Conservation (phyloP, 148 eudicot genomes). For the Simmondsia chinensis region DNA sequence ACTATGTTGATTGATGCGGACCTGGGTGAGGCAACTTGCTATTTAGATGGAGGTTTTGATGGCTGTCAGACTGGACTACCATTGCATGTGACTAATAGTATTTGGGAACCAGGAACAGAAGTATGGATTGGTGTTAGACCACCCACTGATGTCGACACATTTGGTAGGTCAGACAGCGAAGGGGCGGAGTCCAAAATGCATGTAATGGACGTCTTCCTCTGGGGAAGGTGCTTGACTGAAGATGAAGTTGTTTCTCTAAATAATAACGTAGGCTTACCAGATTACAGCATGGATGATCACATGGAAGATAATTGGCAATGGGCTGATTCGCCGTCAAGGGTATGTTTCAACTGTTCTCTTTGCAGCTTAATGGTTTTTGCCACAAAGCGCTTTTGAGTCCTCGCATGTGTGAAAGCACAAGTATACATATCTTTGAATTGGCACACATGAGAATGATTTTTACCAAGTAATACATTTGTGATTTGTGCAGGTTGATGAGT, state of each 20-base stretch:
- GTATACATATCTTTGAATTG: no score
- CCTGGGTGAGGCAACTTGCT: constrained; percentile 94
- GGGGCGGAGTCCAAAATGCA: constrained; percentile 94
- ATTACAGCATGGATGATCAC: constrained; percentile 58
- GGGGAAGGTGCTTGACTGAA: constrained; percentile 99
- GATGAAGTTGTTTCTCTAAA: constrained; percentile 83
- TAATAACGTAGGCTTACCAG: constrained; percentile 61
- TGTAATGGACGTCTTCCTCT: constrained; percentile 92
- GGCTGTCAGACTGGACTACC: constrained; percentile 76
- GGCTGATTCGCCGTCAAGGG: constrained; percentile 93
- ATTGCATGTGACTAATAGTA: constrained; percentile 45
- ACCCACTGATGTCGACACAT: constrained; percentile 77
- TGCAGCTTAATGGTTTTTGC: background rate
- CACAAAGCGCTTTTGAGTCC: background rate
- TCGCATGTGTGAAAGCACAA: no score
- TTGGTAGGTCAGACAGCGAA: constrained; percentile 98
- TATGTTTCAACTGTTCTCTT: constrained; percentile 25
- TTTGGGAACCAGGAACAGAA: constrained; percentile 95
- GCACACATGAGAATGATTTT: no score
- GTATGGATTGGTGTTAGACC: constrained; percentile 94
- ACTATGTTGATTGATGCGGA: constrained; percentile 92
- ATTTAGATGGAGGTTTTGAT: constrained; percentile 85
- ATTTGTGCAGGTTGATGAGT: constrained; percentile 73
- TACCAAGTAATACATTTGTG: constrained; percentile 1
- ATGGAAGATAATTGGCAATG: constrained; percentile 90